Base-by-base conservation (phyloP, 805 yeast genomes). In the Kluyveromyces dobzhanskii region DNA sequence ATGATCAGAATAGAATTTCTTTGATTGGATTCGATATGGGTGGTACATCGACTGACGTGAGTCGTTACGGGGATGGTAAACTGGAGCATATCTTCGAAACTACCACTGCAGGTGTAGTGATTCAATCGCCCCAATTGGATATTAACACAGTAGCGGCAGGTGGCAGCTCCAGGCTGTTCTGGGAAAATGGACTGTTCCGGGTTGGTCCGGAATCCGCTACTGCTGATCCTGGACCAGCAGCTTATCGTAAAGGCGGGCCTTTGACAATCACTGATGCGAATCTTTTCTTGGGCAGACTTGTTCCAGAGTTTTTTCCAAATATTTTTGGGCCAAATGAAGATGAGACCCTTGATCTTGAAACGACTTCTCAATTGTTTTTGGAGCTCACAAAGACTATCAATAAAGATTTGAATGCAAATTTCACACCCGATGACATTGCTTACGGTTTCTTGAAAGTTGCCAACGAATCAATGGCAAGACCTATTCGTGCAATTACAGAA, bases 121-220 rank as follows among this genome's bases (percentile, higher is more conserved):
- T 85, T 38, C 92, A 82, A 49, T 78, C 92, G 10, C 94, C 94
- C 3, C 95, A 85, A 54, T 62, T 85, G 37, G 87, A 82, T 49
- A 83, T 83, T 45, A 78, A 77, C 46, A 83, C 92, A 0, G 86
- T 83, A 8, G 92, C 92, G 17, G 88, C 92, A 2, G 92, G 92
- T 33, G 92, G 92, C 39, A 87, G 90, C 4, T 79, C 86, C 1
- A 73, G 77, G 32, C 56, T 82, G 32, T 62, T 69, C 38, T 82
- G 80, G 73, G 72, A 73, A 47, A 80, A 80, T 54, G 87, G 88
- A 1, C 61, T 83, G 25, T 81, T 84, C 57, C 75, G 71, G 13
- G 94, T 85, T 3, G 95, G 95, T 1, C 95, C 95, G 0, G 90
- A 82, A 49, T 77, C 86, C 40, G 94, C 94, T 7, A 71, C 86